Percentiles rank a stretch among this genome's conserved stretches.
phyloP scores from a whole-genome alignment of 441 rosid species.

The Pelargonium cotyledonis region DNA sequence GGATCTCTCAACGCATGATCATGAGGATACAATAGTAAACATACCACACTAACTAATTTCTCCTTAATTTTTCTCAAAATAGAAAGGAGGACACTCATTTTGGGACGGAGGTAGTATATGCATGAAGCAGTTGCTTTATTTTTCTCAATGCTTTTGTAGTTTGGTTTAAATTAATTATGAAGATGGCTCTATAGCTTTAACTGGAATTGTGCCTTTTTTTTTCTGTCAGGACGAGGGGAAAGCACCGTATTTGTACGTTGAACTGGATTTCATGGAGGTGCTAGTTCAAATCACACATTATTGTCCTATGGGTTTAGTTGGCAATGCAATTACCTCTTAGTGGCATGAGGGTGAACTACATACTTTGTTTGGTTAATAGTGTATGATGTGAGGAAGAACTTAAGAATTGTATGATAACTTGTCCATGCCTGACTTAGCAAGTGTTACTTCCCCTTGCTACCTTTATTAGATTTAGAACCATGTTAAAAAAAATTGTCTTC shows the following conservation, averaged over 20 bases:
- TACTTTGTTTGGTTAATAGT: not conserved
- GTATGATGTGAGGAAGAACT: constrained; percentile 6
- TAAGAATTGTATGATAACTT: constrained; percentile 1
- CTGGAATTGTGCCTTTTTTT: constrained; percentile 6
- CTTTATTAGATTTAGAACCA: too few species aligned
- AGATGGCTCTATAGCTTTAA: constrained; percentile 6
- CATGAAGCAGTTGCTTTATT: not conserved
- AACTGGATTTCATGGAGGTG: constrained; percentile 96
- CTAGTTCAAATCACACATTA: constrained; percentile 18
- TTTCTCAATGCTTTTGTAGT: not conserved
- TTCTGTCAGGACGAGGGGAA: constrained; percentile 67
- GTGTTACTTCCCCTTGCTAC: too few species aligned
- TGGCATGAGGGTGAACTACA: not conserved
- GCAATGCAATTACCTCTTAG: constrained; percentile 1
- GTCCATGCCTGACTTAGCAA: not conserved
- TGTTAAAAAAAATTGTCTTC: too few species aligned
- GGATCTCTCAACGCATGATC: too few species aligned
- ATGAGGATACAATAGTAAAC: too few species aligned
- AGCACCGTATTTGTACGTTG: constrained; percentile 82
- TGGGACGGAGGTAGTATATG: too few species aligned
- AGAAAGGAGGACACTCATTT: too few species aligned
- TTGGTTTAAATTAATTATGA: not conserved
- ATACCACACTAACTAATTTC: too few species aligned
- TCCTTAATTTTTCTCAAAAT: too few species aligned
- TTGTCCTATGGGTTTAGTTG: constrained; percentile 12